Evolutionary conservation across 129 eudicot species (phyloP).

Genomic region (Flaveria bidentis): DNA sequence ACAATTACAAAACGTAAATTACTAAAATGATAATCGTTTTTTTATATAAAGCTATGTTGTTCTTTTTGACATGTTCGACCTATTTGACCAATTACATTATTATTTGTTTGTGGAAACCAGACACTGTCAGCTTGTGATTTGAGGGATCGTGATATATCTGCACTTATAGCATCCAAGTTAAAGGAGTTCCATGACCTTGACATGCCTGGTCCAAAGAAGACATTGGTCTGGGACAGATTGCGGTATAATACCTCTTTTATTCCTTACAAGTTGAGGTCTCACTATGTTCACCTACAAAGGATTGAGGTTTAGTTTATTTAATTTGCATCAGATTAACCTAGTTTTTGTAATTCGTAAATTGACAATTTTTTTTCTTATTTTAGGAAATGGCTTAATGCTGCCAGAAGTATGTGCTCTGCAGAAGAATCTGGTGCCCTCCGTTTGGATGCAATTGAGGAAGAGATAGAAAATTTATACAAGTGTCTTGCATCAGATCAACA

Average conservation of each 20-base stretch:
- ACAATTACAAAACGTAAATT: not conserved
- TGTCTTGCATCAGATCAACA: conserved; percentile 44
- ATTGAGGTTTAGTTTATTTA: conserved; percentile 30
- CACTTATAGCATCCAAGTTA: conserved; percentile 82
- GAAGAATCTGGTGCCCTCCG: conserved; percentile 52
- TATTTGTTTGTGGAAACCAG: conserved; percentile 43
- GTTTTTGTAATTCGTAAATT: not conserved
- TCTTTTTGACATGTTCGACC: not conserved
- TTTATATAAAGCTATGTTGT: not conserved
- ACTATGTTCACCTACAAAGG: conserved; percentile 22
- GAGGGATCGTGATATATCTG: conserved; percentile 81
- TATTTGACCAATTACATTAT: not conserved
- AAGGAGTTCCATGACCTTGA: conserved; percentile 85
- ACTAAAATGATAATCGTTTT: not conserved
- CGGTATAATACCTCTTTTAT: conserved; percentile 54
- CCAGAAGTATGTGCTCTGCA: conserved; percentile 54
- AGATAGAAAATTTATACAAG: conserved; percentile 59
- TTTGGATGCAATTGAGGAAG: conserved; percentile 59
- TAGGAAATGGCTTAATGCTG: conserved; percentile 72
- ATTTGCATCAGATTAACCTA: conserved; percentile 1
- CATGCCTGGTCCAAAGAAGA: conserved; percentile 80
- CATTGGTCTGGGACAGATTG: conserved; percentile 74
- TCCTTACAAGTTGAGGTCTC: conserved; percentile 21
- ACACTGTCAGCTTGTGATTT: conserved; percentile 89
- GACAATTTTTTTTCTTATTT: conserved; percentile 6